phyloP scores from a whole-genome alignment of 441 rosid species.

The Breynia disticha region DNA sequence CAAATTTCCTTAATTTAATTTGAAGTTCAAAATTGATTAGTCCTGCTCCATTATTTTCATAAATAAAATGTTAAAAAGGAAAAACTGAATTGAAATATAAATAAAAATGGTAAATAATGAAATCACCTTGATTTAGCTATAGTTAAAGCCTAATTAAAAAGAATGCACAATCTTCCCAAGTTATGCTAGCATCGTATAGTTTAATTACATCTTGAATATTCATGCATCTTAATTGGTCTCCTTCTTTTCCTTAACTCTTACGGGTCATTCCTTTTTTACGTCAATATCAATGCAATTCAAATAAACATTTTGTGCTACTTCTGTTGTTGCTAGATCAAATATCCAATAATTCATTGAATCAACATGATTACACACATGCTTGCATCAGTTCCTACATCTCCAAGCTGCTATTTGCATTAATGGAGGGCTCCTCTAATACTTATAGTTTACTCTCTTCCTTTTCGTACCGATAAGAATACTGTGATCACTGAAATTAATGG shows the following conservation, averaged over 20 bases:
- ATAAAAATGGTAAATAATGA: no score
- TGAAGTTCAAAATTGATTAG: no score
- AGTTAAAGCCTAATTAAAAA: no score
- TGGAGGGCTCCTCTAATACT: no score
- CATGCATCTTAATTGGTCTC: no score
- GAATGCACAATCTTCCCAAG: not conserved
- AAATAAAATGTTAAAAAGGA: no score
- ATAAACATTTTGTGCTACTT: slow-evolving; percentile 1
- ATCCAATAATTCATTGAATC: slow-evolving; percentile 23
- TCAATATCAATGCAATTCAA: slow-evolving; percentile 2
- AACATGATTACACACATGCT: slow-evolving; percentile 13
- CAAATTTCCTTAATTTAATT: no score
- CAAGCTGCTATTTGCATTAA: slow-evolving; percentile 41
- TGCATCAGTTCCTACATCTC: slow-evolving; percentile 30
- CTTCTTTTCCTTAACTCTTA: slow-evolving; percentile 6
- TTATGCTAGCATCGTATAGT: not conserved
- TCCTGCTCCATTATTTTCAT: no score
- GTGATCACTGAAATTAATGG: no score
- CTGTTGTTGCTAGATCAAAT: slow-evolving; percentile 4
- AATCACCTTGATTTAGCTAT: not conserved
- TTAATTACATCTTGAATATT: not conserved
- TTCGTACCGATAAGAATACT: no score
- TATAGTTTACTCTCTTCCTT: no score
- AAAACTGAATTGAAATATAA: no score
- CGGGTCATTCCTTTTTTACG: slow-evolving; percentile 1